Percentiles rank a stretch among this genome's conserved stretches.
Conservation (phyloP, 164 flowering plant species). For the Umbilicus rupestris region DNA sequence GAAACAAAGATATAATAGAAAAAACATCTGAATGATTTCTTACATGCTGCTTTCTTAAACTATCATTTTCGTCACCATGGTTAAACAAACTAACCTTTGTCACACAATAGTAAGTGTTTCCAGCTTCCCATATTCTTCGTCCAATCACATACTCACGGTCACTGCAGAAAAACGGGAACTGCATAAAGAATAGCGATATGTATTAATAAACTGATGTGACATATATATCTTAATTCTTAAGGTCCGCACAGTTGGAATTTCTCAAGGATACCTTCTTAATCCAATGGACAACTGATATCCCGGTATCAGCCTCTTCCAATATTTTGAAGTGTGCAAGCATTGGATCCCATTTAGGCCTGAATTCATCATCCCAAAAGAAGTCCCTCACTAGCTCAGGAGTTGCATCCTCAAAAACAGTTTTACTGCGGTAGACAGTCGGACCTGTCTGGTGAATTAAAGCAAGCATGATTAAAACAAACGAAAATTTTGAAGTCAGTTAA, state of each 20-base stretch:
- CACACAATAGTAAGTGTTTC: slow-evolving; percentile 61
- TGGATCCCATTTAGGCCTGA: slow-evolving; percentile 91
- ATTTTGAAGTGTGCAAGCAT: slow-evolving; percentile 65
- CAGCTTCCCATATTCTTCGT: slow-evolving; percentile 87
- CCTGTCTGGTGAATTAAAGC: slow-evolving; percentile 42
- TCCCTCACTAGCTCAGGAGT: slow-evolving; percentile 88
- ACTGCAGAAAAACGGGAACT: slow-evolving; percentile 98
- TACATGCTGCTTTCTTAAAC: neutral
- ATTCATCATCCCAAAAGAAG: slow-evolving; percentile 99
- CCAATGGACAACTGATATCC: slow-evolving; percentile 79
- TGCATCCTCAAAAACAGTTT: slow-evolving; percentile 89
- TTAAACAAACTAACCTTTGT: slow-evolving; percentile 55
- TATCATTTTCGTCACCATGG: neutral
- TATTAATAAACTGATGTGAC: slow-evolving; percentile 11
- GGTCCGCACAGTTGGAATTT: neutral
- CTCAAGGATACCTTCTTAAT: slow-evolving; percentile 65
- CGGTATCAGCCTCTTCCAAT: slow-evolving; percentile 70
- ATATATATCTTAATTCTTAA: slow-evolving; percentile 2
- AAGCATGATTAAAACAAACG: slow-evolving; percentile 8
- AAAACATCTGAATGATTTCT: neutral
- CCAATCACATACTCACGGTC: slow-evolving; percentile 92
- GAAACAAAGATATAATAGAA: neutral
- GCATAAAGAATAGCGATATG: slow-evolving; percentile 21
- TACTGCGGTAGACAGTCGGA: slow-evolving; percentile 60
- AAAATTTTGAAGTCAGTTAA: neutral